phyloP scores from a whole-genome alignment of 2,329 filamentous ascomycete genomes.

The Emmonsiellopsis sp. region DNA sequence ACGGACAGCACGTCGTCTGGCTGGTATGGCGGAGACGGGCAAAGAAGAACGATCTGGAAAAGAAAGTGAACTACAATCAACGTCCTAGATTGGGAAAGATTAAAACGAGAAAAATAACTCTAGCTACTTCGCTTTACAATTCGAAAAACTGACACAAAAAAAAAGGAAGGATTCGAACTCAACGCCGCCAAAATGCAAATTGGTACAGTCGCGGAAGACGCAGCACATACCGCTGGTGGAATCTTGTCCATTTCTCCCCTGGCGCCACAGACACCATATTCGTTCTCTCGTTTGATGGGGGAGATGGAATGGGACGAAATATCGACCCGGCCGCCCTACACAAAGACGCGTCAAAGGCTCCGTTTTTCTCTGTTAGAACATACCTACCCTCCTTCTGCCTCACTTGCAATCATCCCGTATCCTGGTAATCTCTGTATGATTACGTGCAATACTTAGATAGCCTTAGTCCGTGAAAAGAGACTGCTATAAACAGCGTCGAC shows the following conservation, averaged over 20 bases:
- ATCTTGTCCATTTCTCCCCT: background rate
- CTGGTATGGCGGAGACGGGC: too few relatives aligned
- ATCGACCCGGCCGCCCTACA: background rate
- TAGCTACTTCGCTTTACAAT: background rate
- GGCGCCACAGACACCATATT: background rate
- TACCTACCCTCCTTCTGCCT: constrained; percentile 3
- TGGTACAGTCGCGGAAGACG: background rate
- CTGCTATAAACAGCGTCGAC: constrained; percentile 98
- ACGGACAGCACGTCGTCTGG: too few relatives aligned
- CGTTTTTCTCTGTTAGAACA: background rate
- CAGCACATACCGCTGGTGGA: constrained; percentile 12
- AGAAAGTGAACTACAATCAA: background rate
- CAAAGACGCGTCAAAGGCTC: constrained; percentile 1
- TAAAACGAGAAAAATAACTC: background rate
- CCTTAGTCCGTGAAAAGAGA: constrained; percentile 79
- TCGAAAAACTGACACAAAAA: too few relatives aligned
- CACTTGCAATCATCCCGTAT: constrained; percentile 20
- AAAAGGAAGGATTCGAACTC: background rate
- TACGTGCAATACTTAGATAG: constrained; percentile 47
- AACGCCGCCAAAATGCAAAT: constrained; percentile 3
- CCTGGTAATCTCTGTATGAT: background rate
- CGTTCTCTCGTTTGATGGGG: background rate
- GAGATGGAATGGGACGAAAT: background rate
- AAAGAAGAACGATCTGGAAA: background rate
- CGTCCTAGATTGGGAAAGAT: background rate